Evolutionary conservation across 345 rosid species (phyloP).

Genomic region (Syzygium oleosum): DNA sequence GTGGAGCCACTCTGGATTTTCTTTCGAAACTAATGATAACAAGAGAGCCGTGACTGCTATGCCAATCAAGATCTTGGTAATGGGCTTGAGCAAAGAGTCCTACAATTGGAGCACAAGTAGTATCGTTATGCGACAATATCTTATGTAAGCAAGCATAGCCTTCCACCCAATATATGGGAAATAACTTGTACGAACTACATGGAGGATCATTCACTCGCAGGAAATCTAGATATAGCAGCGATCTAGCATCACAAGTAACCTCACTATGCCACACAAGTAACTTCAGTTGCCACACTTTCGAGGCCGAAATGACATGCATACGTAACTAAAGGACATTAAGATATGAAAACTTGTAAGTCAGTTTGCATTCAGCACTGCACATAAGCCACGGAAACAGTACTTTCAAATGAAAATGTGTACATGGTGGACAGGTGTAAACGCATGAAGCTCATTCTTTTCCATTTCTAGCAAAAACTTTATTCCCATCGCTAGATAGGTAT

Average conservation of each 20-base stretch:
- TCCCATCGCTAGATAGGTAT: neutral
- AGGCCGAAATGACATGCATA: neutral
- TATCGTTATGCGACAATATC: neutral
- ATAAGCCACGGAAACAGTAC: neutral
- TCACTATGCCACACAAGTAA: neutral
- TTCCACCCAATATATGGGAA: neutral
- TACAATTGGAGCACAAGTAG: constrained; percentile 23
- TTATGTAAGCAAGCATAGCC: neutral
- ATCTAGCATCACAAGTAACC: neutral
- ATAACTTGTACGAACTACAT: neutral
- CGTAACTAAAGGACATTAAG: neutral
- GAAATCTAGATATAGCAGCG: neutral
- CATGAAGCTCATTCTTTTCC: neutral
- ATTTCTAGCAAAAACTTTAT: neutral
- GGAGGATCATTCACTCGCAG: neutral
- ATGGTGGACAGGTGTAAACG: neutral
- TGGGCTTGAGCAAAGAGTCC: constrained; percentile 82
- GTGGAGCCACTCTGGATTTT: constrained; percentile 60
- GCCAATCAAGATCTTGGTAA: constrained; percentile 70
- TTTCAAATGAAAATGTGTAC: neutral
- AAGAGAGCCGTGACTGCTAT: constrained; percentile 40
- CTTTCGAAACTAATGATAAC: constrained; percentile 47
- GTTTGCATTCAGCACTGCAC: neutral
- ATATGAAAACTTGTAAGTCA: neutral
- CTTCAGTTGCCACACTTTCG: neutral